Evolutionary conservation across 768 basidiomycete genomes (phyloP), one percentile per base, ranked within the genome.

Genomic region (Tulasnella sp.): DNA sequence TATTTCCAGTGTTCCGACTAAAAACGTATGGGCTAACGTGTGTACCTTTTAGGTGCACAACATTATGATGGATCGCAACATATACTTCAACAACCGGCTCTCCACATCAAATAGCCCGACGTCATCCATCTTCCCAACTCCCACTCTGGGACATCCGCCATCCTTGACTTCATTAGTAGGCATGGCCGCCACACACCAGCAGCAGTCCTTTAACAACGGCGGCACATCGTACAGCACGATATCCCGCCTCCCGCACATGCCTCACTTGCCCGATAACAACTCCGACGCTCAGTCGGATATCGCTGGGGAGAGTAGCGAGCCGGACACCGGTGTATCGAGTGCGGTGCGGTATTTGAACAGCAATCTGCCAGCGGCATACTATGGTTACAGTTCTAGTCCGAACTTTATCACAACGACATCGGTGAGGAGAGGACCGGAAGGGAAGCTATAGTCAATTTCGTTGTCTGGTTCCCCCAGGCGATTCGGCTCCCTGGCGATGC

Each of bases 41-140:
- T 30, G 32, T 49, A 61, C 38, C 29, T 44, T 45, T 56, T 66
- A 83, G 80, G 69, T 83, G 55, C 85, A 87, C 66, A 76, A 78
- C 49, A 78, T 88, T 62, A 83, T 88, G 83, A 81, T 86, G 82
- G 84, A 86, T 43, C 76, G 83, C 61, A 85, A 83, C 70, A 78
- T 78, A 3, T 50, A 58, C 26, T 48, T 58, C 56, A 58, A 34
- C 41, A 56, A 54, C 52, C 52, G 54, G 10, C 21, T 29, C 17
- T 48, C 45, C n/a, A 3, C 42, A 11, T 26, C 54, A 42, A 24
- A 32, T 30, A 9, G 27, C 34, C 24, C 54, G 21, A 45, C 43
- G n/a, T 48, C n/a, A 7, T 19, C 41, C 54, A 44, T 56, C 54
- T 42, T 43, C 41, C n/a, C 54, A 7, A 38, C 5, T 15, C 15